Evolutionary conservation across 2,329 filamentous ascomycete genomes (phyloP).

Genomic region (Penicillium capsulatum): DNA sequence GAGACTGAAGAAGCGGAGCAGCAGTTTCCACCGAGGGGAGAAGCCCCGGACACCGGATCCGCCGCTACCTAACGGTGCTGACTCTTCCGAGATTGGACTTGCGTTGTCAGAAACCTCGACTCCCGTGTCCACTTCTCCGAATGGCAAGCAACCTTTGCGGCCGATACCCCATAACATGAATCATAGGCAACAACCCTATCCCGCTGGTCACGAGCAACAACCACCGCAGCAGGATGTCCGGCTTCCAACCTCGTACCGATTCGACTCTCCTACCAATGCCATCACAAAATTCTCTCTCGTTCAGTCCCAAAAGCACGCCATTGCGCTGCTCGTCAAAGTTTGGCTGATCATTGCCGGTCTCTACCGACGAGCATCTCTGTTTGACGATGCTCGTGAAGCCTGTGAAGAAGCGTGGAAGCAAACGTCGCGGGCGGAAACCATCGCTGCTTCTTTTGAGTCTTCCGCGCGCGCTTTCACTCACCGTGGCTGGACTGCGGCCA

Average conservation of each 20-base stretch:
- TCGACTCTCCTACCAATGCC: slow-evolving; percentile 39
- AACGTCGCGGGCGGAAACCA: slow-evolving; percentile 64
- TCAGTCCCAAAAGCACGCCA: slow-evolving; percentile 53
- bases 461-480: slow-evolving; percentile 60
- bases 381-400: slow-evolving; percentile 74
- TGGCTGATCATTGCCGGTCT: slow-evolving; percentile 89
- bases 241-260: slow-evolving; percentile 34
- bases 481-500: slow-evolving; percentile 72
- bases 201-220: slow-evolving; percentile 16
- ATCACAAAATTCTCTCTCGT: slow-evolving; percentile 49
- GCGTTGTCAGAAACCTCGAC: slow-evolving; percentile 26
- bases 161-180: slow-evolving; percentile 38
- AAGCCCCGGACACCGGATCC: slow-evolving; percentile 21
- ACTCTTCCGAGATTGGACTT: slow-evolving; percentile 26
- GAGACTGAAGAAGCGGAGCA: slow-evolving; percentile 33
- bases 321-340: slow-evolving; percentile 65
- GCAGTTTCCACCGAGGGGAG: slow-evolving; percentile 28
- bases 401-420: slow-evolving; percentile 77
- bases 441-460: slow-evolving; percentile 59
- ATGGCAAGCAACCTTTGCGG: slow-evolving; percentile 31
- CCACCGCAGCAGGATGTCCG: slow-evolving; percentile 39
- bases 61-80: slow-evolving; percentile 22
- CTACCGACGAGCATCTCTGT: slow-evolving; percentile 75
- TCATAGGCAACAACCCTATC: slow-evolving; percentile 31
- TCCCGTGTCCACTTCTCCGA: slow-evolving; percentile 18